Evolutionary conservation across 768 basidiomycete genomes (phyloP).

Genomic region (Collybia nuda): DNA sequence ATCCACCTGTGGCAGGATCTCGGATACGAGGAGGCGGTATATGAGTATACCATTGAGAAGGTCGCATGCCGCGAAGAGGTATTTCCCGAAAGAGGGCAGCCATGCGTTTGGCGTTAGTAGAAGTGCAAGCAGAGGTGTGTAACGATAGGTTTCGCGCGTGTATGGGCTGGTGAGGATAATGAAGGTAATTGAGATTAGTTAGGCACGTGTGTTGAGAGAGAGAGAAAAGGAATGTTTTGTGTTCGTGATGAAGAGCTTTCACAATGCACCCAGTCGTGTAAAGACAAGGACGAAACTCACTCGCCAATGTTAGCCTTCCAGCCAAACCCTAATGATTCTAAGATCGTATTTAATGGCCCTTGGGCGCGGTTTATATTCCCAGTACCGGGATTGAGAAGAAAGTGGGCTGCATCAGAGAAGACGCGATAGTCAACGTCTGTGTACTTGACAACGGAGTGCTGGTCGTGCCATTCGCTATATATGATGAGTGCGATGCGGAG

Average conservation of each 20-base stretch:
- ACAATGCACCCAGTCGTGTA: background rate
- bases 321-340: too few species aligned
- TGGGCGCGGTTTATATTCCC: conserved; percentile 49
- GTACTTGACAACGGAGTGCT: conserved; percentile 82
- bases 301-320: conserved; percentile 54
- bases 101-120: conserved; percentile 79
- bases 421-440: conserved; percentile 98
- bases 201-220: too few species aligned
- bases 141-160: conserved; percentile 88
- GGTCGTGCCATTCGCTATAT: conserved; percentile 92
- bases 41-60: conserved; percentile 77
- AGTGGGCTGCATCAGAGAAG: conserved; percentile 87
- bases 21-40: conserved; percentile 54
- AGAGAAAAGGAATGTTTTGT: too few species aligned
- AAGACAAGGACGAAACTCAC: conserved; percentile 47
- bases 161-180: conserved; percentile 68
- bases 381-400: conserved; percentile 52
- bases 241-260: background rate
- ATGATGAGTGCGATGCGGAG: conserved; percentile 71
- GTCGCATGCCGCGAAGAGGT: conserved; percentile 83
- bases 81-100: conserved; percentile 87
- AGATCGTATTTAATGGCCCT: conserved; percentile 34
- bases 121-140: conserved; percentile 89
- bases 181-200: conserved; percentile 1
- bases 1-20: conserved; percentile 37